Conservation (phyloP, 352 stramenopile species). For the Pythium aristosporum region DNA sequence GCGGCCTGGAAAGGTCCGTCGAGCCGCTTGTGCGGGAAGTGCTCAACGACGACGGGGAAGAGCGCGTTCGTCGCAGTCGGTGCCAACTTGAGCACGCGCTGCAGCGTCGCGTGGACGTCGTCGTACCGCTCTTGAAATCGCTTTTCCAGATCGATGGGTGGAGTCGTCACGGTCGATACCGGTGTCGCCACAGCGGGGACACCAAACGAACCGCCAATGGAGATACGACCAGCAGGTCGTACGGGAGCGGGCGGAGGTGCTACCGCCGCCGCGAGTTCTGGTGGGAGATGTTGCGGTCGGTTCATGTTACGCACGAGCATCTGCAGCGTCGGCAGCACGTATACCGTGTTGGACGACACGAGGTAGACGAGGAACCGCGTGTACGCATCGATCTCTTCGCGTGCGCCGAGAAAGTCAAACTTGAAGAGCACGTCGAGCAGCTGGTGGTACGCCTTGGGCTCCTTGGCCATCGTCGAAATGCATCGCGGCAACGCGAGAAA, state of each 20-base stretch:
- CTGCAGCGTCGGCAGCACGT: conserved; percentile 76
- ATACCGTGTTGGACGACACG: conserved; percentile 82
- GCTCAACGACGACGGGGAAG: conserved; percentile 72
- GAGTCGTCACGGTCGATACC: conserved; percentile 3
- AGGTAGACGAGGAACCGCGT: conserved; percentile 71
- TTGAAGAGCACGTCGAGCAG: conserved; percentile 83
- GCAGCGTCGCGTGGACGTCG: conserved; percentile 55
- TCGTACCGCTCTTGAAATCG: conserved; percentile 59
- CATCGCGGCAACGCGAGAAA: conserved; percentile 69
- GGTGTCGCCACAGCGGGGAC: conserved; percentile 2
- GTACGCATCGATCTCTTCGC: conserved; percentile 65
- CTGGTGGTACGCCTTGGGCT: conserved; percentile 64
- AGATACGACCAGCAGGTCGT: conserved; percentile 27
- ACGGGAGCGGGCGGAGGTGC: conserved; percentile 3
- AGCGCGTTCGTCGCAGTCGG: conserved; percentile 76
- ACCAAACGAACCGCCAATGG: conserved; percentile 48
- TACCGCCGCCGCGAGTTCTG: conserved; percentile 29
- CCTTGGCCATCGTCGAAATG: conserved; percentile 72
- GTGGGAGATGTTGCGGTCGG: conserved; percentile 47
- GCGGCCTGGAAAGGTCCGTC: conserved; percentile 64
- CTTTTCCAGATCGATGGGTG: conserved; percentile 44
- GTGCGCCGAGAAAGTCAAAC: conserved; percentile 64
- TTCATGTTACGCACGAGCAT: conserved; percentile 82
- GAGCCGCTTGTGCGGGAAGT: conserved; percentile 84
- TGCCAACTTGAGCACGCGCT: conserved; percentile 66